Evolutionary conservation across 2,329 filamentous ascomycete genomes (phyloP).

Genomic region (Apiospora marii): DNA sequence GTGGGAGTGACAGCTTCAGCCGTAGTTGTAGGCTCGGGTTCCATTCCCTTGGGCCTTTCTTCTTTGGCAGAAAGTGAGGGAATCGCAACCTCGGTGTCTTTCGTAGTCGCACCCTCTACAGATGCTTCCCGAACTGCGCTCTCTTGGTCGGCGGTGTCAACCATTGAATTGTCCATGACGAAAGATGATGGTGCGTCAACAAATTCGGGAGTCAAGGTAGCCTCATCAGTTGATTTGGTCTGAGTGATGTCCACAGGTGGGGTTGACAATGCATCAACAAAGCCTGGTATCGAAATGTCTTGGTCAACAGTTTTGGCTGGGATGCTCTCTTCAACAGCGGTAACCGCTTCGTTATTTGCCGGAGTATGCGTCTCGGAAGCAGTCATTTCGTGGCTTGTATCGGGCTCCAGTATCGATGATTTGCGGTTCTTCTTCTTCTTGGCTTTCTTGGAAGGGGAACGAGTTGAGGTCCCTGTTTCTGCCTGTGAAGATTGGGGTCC

Average conservation of each 20-base stretch:
- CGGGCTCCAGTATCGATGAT: conserved; percentile 30
- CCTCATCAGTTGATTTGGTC: not conserved
- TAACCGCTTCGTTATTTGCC: conserved; percentile 25
- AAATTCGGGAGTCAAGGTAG: not conserved
- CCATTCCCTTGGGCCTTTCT: not conserved
- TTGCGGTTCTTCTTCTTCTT: conserved; percentile 36
- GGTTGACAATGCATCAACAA: conserved; percentile 1
- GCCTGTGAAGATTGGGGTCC: not conserved
- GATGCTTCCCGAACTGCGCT: not conserved
- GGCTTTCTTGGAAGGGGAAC: conserved; percentile 30
- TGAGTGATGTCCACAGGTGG: not conserved
- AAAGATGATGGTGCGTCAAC: conserved; percentile 5
- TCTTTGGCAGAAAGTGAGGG: not conserved
- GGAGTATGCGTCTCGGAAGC: not conserved
- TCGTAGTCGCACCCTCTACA: not conserved
- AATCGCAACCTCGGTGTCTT: not conserved
- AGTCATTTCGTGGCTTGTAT: not conserved
- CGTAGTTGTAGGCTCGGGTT: not conserved
- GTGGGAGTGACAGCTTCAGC: not conserved
- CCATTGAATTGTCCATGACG: not conserved
- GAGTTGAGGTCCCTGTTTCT: not conserved
- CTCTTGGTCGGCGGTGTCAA: not conserved
- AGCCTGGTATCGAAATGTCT: not conserved
- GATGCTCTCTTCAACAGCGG: conserved; percentile 15
- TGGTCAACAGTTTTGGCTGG: not conserved